phyloP scores from a whole-genome alignment of 345 rosid species.

The Hibiscus tridactylites region DNA sequence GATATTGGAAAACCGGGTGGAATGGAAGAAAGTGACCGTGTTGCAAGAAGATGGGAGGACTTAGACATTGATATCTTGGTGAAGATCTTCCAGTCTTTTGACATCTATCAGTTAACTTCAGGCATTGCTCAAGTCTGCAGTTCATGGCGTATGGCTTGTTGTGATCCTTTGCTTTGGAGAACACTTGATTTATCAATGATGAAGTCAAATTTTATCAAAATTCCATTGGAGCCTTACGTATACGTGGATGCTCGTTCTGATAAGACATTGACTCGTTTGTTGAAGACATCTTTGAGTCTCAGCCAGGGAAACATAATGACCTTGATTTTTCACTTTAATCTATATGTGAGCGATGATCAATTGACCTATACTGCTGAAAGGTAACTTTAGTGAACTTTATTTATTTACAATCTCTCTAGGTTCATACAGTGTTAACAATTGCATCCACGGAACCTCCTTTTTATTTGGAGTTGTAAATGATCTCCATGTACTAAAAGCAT shows the following conservation, averaged over 20 bases:
- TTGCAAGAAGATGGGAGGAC: not conserved
- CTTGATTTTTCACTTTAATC: conserved; percentile 51
- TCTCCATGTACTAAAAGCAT: no score
- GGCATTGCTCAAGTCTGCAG: conserved; percentile 78
- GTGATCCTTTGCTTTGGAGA: conserved; percentile 85
- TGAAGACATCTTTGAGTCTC: conserved; percentile 40
- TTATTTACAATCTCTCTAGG: no score
- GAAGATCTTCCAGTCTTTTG: conserved; percentile 50
- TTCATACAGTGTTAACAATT: no score
- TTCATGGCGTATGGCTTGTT: conserved; percentile 66
- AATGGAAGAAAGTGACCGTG: no score
- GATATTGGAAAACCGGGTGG: no score
- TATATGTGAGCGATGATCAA: conserved; percentile 33
- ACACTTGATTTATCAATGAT: conserved; percentile 67
- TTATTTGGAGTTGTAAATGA: no score
- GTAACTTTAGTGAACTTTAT: conserved; percentile 23
- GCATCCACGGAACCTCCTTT: no score
- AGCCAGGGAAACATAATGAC: conserved; percentile 51
- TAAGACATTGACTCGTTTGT: conserved; percentile 43
- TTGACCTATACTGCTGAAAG: conserved; percentile 79
- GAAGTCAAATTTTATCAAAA: conserved; percentile 65
- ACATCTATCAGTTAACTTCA: conserved; percentile 45
- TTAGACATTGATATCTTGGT: conserved; percentile 72
- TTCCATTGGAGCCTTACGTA: conserved; percentile 67
- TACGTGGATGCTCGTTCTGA: conserved; percentile 56